phyloP scores from a whole-genome alignment of 1,284 basidiomycete species.

The Meira nashicola region DNA sequence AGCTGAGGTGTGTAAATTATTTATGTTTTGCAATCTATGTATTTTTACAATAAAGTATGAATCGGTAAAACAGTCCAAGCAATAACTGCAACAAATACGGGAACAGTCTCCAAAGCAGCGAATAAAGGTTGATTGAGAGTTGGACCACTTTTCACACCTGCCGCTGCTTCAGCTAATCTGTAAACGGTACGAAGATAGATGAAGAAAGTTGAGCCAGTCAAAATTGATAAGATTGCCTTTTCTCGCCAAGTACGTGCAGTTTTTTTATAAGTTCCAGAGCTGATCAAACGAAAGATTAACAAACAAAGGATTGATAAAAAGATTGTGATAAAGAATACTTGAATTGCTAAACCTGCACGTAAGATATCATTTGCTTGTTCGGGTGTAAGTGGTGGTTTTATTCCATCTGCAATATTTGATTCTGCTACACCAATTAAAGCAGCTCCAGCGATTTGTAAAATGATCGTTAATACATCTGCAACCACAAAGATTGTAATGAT shows the following conservation, averaged over 20 bases:
- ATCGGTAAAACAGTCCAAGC: constrained; percentile 58
- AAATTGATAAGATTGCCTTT: constrained; percentile 33
- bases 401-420: constrained; percentile 32
- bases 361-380: constrained; percentile 55
- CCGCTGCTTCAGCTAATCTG: constrained; percentile 55
- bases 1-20: too few relatives aligned
- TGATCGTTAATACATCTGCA: constrained; percentile 52
- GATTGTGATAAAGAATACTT: constrained; percentile 52
- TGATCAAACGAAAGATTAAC: constrained; percentile 20
- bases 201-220: constrained; percentile 38
- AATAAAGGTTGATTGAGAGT: constrained; percentile 52
- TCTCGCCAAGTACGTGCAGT: constrained; percentile 13
- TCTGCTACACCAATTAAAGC: constrained; percentile 56
- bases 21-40: too few relatives aligned
- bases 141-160: constrained; percentile 52
- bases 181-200: constrained; percentile 54
- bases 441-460: constrained; percentile 55
- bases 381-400: constrained; percentile 37
- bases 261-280: background rate
- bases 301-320: constrained; percentile 47
- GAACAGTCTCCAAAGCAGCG: constrained; percentile 53
- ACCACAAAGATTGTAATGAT: constrained; percentile 51
- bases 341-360: constrained; percentile 54
- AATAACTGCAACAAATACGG: constrained; percentile 53
- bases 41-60: too few relatives aligned